Percentiles rank a stretch among this genome's conserved stretches.
These are phyloP conservation scores for Xylaria sp. DNA, from an alignment of 2,329 filamentous ascomycete genomes.

Conservation along the genomic window DNA sequence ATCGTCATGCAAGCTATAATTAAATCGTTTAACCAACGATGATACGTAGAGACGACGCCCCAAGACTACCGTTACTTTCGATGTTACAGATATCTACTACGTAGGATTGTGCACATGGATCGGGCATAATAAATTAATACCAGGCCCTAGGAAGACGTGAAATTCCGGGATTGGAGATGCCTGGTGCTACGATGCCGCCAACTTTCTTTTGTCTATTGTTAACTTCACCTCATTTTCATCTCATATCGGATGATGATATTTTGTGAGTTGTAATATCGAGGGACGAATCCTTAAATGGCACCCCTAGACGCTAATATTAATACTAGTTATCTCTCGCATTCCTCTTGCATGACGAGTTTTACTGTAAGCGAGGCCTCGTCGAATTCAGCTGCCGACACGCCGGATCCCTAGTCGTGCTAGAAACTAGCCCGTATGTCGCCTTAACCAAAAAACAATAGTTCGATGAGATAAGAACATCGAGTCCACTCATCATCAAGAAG, in stretches of 20 bases:
- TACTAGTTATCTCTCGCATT: no score
- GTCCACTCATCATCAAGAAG: not conserved
- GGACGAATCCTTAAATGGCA: not conserved
- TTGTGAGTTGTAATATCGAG: not conserved
- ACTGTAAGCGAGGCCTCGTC: not conserved
- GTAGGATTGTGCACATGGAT: slow-evolving; percentile 10
- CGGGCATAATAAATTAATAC: slow-evolving; percentile 24
- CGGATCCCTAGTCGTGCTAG: not conserved
- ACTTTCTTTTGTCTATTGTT: not conserved
- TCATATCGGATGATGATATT: not conserved
- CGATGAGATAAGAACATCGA: not conserved
- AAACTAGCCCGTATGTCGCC: not conserved
- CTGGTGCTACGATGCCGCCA: not conserved
- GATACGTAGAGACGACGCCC: not conserved
- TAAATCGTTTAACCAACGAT: not conserved
- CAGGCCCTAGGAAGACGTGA: slow-evolving; percentile 8
- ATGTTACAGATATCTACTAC: not conserved
- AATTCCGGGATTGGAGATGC: not conserved
- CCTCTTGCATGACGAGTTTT: not conserved
- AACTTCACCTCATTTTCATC: not conserved
- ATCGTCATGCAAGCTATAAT: not conserved
- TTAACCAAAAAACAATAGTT: not conserved
- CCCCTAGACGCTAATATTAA: not conserved
- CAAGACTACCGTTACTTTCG: not conserved
- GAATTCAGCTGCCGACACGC: not conserved